Evolutionary conservation across 805 yeast genomes (phyloP).

Genomic region (Pichia membranifaciens): DNA sequence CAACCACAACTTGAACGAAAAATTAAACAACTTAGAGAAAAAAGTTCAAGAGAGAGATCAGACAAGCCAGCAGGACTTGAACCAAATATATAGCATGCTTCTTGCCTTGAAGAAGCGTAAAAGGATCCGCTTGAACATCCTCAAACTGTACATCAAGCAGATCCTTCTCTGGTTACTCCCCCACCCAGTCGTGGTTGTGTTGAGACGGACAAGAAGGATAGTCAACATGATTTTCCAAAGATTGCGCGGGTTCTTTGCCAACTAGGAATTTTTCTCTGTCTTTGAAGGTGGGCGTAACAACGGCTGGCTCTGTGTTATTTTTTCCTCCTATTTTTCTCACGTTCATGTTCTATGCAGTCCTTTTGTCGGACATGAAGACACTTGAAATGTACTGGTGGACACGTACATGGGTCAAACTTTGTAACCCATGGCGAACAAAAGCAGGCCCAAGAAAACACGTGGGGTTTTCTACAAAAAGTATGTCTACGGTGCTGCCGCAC

Average conservation of each 20-base stretch:
- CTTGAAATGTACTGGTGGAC: too few relatives aligned
- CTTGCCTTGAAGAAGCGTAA: constrained; percentile 4
- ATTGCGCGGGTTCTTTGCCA: constrained; percentile 1
- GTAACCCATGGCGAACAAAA: constrained; percentile 67
- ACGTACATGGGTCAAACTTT: too few relatives aligned
- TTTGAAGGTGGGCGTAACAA: too few relatives aligned
- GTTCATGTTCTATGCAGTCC: too few relatives aligned
- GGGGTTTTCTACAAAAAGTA: constrained; percentile 72
- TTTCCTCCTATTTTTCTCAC: too few relatives aligned
- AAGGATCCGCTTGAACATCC: background rate
- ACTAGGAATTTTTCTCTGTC: background rate
- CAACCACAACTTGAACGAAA: constrained; percentile 11
- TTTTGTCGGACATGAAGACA: too few relatives aligned
- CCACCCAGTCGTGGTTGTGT: background rate
- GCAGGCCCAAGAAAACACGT: constrained; percentile 76
- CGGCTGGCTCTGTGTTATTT: too few relatives aligned
- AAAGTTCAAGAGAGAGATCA: background rate
- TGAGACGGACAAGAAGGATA: background rate
- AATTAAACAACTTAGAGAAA: constrained; percentile 12
- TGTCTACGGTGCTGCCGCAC: constrained; percentile 40
- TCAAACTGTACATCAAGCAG: constrained; percentile 6
- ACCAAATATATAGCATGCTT: background rate
- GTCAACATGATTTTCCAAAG: background rate
- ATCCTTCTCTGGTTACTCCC: constrained; percentile 2
- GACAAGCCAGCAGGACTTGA: constrained; percentile 1